These are phyloP conservation scores for Fusarium sp. DNA, from an alignment of 2,329 filamentous ascomycete genomes.

Conservation along the genomic window DNA sequence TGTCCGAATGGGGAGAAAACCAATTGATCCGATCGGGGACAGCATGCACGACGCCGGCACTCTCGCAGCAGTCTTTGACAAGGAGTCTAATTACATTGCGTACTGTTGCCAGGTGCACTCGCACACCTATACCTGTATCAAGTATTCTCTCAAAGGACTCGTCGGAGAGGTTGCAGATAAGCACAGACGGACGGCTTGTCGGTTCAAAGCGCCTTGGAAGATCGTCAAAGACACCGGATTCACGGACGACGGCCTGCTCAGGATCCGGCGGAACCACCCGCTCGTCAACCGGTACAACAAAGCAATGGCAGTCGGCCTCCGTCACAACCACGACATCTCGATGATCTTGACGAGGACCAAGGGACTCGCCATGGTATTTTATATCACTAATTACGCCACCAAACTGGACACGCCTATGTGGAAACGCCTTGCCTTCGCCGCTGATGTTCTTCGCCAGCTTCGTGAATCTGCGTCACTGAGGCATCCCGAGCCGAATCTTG, in stretches of 20 bases:
- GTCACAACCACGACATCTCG: conserved; percentile 23
- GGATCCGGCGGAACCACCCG: conserved; percentile 4
- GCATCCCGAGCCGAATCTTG: not conserved
- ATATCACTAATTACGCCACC: conserved; percentile 20
- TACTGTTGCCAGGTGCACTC: conserved; percentile 5
- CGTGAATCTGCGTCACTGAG: not conserved
- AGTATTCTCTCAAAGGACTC: conserved; percentile 1
- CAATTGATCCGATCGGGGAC: not conserved
- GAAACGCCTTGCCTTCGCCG: conserved; percentile 6
- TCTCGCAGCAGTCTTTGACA: too few relatives aligned
- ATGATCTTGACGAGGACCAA: conserved; percentile 16
- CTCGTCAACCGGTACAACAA: conserved; percentile 29
- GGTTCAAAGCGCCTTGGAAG: conserved; percentile 30
- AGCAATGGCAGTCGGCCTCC: conserved; percentile 22
- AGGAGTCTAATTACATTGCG: conserved; percentile 5
- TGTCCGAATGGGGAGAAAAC: not conserved
- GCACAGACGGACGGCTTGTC: conserved; percentile 8
- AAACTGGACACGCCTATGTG: conserved; percentile 26
- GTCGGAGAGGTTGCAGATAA: not conserved
- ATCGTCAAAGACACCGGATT: conserved; percentile 7
- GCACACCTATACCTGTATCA: conserved; percentile 5
- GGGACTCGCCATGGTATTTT: conserved; percentile 14
- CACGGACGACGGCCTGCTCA: conserved; percentile 12
- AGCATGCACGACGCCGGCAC: not conserved
- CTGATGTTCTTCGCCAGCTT: conserved; percentile 12